phyloP scores from a whole-genome alignment of 441 rosid species.

The Gossypium laxum region DNA sequence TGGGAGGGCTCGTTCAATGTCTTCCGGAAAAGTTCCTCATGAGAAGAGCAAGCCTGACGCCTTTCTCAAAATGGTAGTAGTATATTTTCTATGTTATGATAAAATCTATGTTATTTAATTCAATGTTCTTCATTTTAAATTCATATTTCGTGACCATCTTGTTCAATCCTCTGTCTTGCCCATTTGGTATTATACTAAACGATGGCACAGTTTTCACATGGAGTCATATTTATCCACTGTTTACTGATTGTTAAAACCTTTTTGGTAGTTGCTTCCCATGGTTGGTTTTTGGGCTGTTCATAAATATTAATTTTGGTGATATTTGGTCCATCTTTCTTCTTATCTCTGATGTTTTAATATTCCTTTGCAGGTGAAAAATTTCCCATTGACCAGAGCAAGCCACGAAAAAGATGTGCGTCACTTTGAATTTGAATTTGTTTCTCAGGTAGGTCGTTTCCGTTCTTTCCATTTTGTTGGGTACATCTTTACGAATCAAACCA shows the following conservation, averaged over 20 bases:
- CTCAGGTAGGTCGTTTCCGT: constrained; percentile 43
- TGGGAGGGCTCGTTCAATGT: constrained; percentile 60
- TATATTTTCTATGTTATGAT: background rate
- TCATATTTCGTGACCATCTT: background rate
- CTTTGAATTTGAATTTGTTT: constrained; percentile 72
- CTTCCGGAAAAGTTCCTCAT: constrained; percentile 45
- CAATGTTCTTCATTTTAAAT: constrained; percentile 7
- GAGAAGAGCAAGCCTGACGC: constrained; percentile 52
- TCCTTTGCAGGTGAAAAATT: constrained; percentile 46
- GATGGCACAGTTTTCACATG: background rate
- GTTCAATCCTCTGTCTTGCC: background rate
- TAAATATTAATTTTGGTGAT: background rate
- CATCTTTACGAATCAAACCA: background rate
- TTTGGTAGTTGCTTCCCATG: background rate
- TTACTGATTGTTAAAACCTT: background rate
- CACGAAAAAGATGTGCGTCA: constrained; percentile 78
- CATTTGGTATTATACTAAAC: background rate
- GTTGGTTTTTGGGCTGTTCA: background rate
- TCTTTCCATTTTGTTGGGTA: background rate
- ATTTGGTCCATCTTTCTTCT: background rate
- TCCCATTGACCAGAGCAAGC: constrained; percentile 47
- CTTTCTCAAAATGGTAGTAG: constrained; percentile 75
- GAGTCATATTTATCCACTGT: background rate
- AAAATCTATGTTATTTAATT: background rate
- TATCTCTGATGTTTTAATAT: constrained; percentile 11